Evolutionary conservation across 1,284 basidiomycete species (phyloP).

Genomic region (Schizophyllum commune): DNA sequence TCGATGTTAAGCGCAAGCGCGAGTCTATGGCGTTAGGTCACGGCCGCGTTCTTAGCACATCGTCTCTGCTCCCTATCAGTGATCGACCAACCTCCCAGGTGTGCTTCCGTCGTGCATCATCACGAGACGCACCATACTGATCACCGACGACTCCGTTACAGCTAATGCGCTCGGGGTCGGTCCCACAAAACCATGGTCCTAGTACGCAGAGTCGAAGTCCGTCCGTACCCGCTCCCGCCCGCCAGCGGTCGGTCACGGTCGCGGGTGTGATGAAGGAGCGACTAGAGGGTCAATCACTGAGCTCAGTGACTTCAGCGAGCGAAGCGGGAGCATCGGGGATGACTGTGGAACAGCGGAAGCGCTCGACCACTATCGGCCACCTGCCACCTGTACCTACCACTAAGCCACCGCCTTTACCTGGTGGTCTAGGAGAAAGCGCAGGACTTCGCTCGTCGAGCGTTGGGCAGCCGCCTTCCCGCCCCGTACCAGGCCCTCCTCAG

Average conservation of each 20-base stretch:
- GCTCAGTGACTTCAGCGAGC: not conserved
- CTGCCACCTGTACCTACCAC: not conserved
- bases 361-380: not conserved
- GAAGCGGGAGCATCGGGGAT: not conserved
- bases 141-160: not conserved
- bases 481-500: not conserved
- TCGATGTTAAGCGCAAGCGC: not conserved
- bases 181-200: not conserved
- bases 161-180: not conserved
- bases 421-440: not conserved
- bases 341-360: not conserved
- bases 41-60: not conserved
- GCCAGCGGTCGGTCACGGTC: not conserved
- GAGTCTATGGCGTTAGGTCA: not conserved
- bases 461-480: not conserved
- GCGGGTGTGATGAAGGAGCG: not conserved
- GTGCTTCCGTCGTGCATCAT: not conserved
- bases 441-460: not conserved
- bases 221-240: too few species aligned
- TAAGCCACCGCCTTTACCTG: not conserved
- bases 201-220: not conserved
- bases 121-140: not conserved
- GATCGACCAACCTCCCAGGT: conserved; percentile 5
- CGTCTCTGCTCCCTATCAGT: conserved; percentile 14
- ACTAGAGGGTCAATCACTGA: not conserved